Evolutionary conservation across 129 eudicot species (phyloP).

Genomic region (Chrysanthemum makinoi): DNA sequence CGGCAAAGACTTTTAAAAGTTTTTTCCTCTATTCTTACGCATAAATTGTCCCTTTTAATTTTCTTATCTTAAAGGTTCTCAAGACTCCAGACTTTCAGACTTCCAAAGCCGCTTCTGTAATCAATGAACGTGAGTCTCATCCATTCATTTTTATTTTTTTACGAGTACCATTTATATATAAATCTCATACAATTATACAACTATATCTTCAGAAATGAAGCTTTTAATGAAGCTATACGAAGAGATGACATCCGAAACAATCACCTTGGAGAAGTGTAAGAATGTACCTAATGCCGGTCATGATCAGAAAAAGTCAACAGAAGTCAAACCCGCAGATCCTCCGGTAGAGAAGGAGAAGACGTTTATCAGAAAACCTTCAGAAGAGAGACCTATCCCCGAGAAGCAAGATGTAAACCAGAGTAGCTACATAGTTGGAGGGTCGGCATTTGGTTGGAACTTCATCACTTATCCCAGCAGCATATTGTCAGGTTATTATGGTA

Average conservation of each 20-base stretch:
- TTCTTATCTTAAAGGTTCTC: slow-evolving; percentile 57
- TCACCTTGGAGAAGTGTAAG: slow-evolving; percentile 35
- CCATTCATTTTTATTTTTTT: no score
- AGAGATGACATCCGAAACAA: slow-evolving; percentile 51
- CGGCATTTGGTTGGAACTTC: slow-evolving; percentile 98
- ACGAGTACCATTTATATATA: not conserved
- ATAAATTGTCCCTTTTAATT: not conserved
- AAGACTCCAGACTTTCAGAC: slow-evolving; percentile 66
- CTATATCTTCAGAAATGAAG: slow-evolving; percentile 59
- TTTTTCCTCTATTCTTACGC: not conserved
- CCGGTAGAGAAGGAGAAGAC: slow-evolving; percentile 26
- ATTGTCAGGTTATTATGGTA: slow-evolving; percentile 64
- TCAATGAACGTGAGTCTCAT: slow-evolving; percentile 52
- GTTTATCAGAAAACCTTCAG: slow-evolving; percentile 31
- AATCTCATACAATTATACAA: not conserved
- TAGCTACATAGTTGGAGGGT: slow-evolving; percentile 86
- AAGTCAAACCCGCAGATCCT: slow-evolving; percentile 29
- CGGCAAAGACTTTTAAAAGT: no score
- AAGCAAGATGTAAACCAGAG: slow-evolving; percentile 43
- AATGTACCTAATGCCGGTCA: slow-evolving; percentile 13
- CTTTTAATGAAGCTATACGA: slow-evolving; percentile 53
- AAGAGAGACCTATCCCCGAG: slow-evolving; percentile 39
- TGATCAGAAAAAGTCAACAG: slow-evolving; percentile 31
- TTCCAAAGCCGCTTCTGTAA: slow-evolving; percentile 72
- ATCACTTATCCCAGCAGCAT: slow-evolving; percentile 43